Percentiles rank a stretch among this genome's conserved stretches.
phyloP scores from a whole-genome alignment of 225 moss, liverwort and hornwort genomes.

The Polytrichum formosum region DNA sequence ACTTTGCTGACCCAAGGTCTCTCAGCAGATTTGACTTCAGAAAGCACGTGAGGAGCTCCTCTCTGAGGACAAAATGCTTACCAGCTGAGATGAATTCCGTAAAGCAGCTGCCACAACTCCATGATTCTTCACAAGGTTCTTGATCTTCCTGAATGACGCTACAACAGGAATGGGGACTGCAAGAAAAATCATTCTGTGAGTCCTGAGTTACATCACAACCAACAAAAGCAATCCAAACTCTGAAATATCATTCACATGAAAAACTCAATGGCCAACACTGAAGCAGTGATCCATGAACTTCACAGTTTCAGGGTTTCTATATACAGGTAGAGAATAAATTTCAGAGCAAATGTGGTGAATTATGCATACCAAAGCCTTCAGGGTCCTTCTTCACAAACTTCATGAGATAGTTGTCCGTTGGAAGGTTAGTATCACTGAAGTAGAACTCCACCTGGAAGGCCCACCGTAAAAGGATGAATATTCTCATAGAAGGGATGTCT shows the following conservation, averaged over 20 bases:
- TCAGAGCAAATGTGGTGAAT: background rate
- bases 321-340: background rate
- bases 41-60: background rate
- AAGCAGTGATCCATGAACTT: no score
- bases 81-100: conserved; percentile 77
- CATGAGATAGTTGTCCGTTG: conserved; percentile 96
- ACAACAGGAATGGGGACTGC: conserved; percentile 97
- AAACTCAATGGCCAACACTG: no score
- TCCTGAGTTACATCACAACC: background rate
- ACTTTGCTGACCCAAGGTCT: no score
- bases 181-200: conserved; percentile 7
- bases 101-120: conserved; percentile 82
- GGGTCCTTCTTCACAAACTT: conserved; percentile 98
- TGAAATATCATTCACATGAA: no score
- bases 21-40: background rate
- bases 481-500: no score
- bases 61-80: conserved; percentile 20
- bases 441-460: conserved; percentile 86
- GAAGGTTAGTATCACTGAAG: conserved; percentile 92
- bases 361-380: conserved; percentile 81
- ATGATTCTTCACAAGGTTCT: conserved; percentile 89
- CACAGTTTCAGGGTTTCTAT: no score
- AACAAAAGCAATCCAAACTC: background rate
- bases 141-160: conserved; percentile 90
- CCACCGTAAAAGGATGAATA: background rate